Evolutionary conservation across 1,284 basidiomycete species (phyloP), one percentile per base, ranked within the genome.

Genomic region (Ganoderma sinense): DNA sequence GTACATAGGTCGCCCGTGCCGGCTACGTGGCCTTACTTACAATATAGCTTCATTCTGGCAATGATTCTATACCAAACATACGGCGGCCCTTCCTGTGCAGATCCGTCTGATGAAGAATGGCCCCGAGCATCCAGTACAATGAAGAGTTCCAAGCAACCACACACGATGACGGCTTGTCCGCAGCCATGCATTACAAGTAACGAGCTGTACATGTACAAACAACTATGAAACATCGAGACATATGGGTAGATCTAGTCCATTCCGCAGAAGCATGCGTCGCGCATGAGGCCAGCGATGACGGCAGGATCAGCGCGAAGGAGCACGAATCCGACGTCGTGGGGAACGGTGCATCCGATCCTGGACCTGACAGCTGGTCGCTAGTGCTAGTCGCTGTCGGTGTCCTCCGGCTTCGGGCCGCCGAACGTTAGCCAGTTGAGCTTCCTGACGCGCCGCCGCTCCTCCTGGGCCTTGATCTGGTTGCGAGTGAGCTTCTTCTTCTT

Each of bases 401-500:
- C 93, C 78, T 94, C 93, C 66, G 93, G 93, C 76, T 89, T 92
- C 48, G 89, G 87, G 36, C 89, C 95, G 65, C 97, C 97, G 78
- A 89, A 89, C 26, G 87, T 90, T 70, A 98, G 84, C 95, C 95
- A 98, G 71, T 89, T 86, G 71, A 97, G 79, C 83, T 96, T 96
- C 75, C 95, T 86, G 77, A 91, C 79, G 73, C 91, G 85, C 78
- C 94, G 85, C 70, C 95, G 86, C 82, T 96, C 95, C 81, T 96
- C 95, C 80, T 90, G 91, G 10, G 89, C 95, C 82, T 98, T 98
- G 74, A 93, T 60, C 80, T 97, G 95, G 83, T 98, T 98, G 71
- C 96, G 88, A 10, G 96, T 97, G 81, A 88, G 64, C 84, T 96
- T 97, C 87, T 97, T 98, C 87, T 97, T 97, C 85, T 94, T 97